Percentiles rank a stretch among this genome's conserved stretches.
phyloP scores from a whole-genome alignment of 148 eudicot genomes.

The Oxyria digyna region DNA sequence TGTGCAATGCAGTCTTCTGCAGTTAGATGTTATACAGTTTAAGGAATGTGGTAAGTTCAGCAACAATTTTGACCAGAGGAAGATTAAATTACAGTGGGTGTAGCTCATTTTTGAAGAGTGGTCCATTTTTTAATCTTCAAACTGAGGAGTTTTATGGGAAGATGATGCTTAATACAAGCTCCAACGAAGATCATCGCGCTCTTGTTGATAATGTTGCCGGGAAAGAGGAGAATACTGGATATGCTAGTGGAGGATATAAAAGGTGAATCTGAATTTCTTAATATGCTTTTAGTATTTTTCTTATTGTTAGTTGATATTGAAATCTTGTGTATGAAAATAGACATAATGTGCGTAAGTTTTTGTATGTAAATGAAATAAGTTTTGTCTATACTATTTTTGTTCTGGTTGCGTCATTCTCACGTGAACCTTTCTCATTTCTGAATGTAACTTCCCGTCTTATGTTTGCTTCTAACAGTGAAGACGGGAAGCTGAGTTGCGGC shows the following conservation, averaged over 20 bases:
- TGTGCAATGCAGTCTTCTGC: not conserved
- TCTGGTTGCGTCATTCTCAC: not conserved
- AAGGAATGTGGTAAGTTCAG: conserved; percentile 1
- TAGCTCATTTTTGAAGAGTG: not conserved
- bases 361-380: too few species aligned
- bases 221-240: conserved; percentile 60
- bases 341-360: not conserved
- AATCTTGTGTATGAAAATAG: not conserved
- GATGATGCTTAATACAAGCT: conserved; percentile 63
- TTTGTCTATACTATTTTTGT: too few species aligned
- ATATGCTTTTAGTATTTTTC: not conserved
- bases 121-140: not conserved
- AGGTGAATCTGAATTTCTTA: conserved; percentile 37
- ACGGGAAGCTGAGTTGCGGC: conserved; percentile 80
- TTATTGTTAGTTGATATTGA: not conserved
- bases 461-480: conserved; percentile 56
- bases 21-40: not conserved
- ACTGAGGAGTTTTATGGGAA: conserved; percentile 18
- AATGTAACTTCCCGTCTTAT: conserved; percentile 14
- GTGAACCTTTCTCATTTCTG: not conserved
- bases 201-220: conserved; percentile 23
- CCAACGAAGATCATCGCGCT: conserved; percentile 24
- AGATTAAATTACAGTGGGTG: not conserved
- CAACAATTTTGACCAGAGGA: not conserved
- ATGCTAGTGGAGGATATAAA: conserved; percentile 72